phyloP scores from a whole-genome alignment of 1,284 basidiomycete species.

The Irpex sp. region DNA sequence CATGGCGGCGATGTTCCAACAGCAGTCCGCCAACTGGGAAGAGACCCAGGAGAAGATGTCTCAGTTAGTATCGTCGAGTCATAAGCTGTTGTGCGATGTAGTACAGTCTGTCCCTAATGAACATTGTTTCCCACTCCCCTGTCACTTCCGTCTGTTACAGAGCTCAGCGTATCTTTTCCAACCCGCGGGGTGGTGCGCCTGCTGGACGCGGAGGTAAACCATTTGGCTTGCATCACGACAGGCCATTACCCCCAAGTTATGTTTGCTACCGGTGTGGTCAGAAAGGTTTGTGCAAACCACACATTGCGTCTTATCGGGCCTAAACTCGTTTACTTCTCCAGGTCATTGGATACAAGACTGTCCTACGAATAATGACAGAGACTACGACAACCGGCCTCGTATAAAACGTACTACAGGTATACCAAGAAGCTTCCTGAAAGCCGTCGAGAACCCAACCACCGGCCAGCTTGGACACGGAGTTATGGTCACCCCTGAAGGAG shows the following conservation, averaged over 20 bases:
- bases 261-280: constrained; percentile 99
- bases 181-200: constrained; percentile 54
- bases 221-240: constrained; percentile 44
- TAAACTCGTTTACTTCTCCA: constrained; percentile 27
- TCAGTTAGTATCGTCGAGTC: constrained; percentile 66
- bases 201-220: constrained; percentile 58
- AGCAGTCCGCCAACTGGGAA: constrained; percentile 88
- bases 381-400: constrained; percentile 89
- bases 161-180: constrained; percentile 66
- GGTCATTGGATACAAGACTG: constrained; percentile 99
- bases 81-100: constrained; percentile 48
- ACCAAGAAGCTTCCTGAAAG: constrained; percentile 94
- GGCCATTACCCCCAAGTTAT: constrained; percentile 86
- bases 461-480: constrained; percentile 77
- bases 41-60: constrained; percentile 97
- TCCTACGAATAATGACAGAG: constrained; percentile 94
- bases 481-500: constrained; percentile 96
- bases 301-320: constrained; percentile 7
- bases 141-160: constrained; percentile 32
- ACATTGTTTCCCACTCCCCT: constrained; percentile 38
- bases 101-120: constrained; percentile 58
- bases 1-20: constrained; percentile 96
- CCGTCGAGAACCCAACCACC: constrained; percentile 82
- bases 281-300: constrained; percentile 63
- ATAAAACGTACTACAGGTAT: constrained; percentile 99